Conservation (phyloP, 208 protist species). For the Acanthamoeba triangularis region DNA sequence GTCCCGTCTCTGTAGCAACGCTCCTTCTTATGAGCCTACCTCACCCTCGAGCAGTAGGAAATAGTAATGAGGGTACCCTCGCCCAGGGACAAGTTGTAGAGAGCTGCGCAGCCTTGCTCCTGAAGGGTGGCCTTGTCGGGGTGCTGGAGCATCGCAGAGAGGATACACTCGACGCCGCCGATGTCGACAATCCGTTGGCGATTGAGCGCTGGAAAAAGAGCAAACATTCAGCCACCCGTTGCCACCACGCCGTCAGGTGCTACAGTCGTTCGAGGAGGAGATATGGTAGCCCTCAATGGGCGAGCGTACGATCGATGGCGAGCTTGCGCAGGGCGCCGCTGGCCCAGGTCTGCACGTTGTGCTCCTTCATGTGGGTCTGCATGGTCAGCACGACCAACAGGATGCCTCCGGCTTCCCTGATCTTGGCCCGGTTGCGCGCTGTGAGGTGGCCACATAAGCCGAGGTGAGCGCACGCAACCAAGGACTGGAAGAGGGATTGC, state of each 20-base stretch:
- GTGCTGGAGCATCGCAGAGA: slow-evolving; percentile 34
- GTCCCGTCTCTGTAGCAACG: neutral
- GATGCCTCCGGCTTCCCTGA: slow-evolving; percentile 27
- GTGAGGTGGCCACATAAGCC: neutral
- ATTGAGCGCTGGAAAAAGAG: neutral
- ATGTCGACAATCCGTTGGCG: neutral
- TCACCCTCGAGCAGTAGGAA: too few species aligned
- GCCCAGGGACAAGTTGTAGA: slow-evolving; percentile 28
- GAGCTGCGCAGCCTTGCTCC: slow-evolving; percentile 48
- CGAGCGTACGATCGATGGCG: neutral
- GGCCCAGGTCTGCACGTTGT: slow-evolving; percentile 30
- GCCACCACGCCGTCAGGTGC: too few species aligned
- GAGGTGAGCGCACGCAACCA: neutral
- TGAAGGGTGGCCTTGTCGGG: neutral
- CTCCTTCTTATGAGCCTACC: too few species aligned
- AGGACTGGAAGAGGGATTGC: neutral
- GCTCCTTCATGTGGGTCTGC: neutral
- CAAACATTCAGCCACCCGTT: too few species aligned
- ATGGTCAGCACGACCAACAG: neutral
- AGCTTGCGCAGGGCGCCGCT: slow-evolving; percentile 35
- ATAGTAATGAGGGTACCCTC: neutral
- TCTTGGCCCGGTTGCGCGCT: neutral
- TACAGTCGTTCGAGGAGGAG: neutral
- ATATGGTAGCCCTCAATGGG: too few species aligned
- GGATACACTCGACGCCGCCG: slow-evolving; percentile 34